phyloP scores from a whole-genome alignment of 176 grass and related monocot species.

The Lolium rigidum region DNA sequence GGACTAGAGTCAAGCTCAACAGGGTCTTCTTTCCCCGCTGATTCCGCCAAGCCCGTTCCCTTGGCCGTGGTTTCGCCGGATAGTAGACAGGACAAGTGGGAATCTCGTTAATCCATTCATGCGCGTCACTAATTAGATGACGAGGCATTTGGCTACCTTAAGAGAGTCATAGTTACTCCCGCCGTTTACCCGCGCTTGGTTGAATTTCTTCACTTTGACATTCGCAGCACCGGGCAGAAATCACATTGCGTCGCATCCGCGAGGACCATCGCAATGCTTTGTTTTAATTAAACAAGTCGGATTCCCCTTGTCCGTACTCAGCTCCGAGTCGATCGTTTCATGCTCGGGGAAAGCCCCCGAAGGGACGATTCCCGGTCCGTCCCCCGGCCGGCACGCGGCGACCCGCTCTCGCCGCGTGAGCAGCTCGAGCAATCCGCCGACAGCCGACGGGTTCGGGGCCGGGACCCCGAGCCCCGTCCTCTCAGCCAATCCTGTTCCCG shows the following conservation, averaged over 20 bases:
- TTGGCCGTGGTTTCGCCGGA: too few relatives aligned
- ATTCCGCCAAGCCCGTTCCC: too few relatives aligned
- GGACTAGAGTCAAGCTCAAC: too few relatives aligned
- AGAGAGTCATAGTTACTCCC: constrained; percentile 63
- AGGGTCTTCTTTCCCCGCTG: too few relatives aligned
- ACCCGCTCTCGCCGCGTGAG: constrained; percentile 25
- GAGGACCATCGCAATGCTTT: constrained; percentile 81
- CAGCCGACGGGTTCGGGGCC: too few relatives aligned
- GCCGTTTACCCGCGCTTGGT: constrained; percentile 69
- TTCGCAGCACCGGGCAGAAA: constrained; percentile 38
- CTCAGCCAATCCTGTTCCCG: constrained; percentile 53
- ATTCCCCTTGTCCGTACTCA: background rate
- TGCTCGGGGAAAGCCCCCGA: constrained; percentile 7
- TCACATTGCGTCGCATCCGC: too few relatives aligned
- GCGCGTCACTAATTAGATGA: constrained; percentile 57
- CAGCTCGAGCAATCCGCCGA: constrained; percentile 30
- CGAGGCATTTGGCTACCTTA: constrained; percentile 64
- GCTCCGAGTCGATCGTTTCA: constrained; percentile 60
- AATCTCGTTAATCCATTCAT: constrained; percentile 73
- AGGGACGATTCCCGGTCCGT: constrained; percentile 20
- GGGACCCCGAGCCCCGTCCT: constrained; percentile 56
- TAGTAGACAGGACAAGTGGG: constrained; percentile 25
- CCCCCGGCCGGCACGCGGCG: constrained; percentile 39
- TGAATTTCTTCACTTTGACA: constrained; percentile 89
- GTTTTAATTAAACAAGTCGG: constrained; percentile 64